Evolutionary conservation across 2,329 filamentous ascomycete genomes (phyloP).

Genomic region (Sphaerulina vaccinii): DNA sequence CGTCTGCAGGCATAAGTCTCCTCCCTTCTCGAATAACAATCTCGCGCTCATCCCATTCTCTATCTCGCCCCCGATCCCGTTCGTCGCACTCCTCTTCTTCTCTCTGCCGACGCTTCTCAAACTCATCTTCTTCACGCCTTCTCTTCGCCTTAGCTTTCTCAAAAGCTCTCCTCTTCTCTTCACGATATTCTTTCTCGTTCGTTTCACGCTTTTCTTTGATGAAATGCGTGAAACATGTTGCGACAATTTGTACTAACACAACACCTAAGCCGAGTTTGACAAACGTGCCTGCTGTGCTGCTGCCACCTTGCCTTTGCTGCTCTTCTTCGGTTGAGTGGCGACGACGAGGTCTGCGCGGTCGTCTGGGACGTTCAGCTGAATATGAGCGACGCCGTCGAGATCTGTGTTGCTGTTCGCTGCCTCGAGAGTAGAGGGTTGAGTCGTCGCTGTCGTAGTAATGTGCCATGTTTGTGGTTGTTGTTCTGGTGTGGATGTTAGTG

Average conservation of each 20-base stretch:
- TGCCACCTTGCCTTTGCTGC: slow-evolving; percentile 9
- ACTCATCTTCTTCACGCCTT: slow-evolving; percentile 12
- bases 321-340: not conserved
- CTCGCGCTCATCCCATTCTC: slow-evolving; percentile 12
- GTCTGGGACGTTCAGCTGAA: slow-evolving; percentile 3
- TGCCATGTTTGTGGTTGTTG: slow-evolving; percentile 12
- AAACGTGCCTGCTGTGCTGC: slow-evolving; percentile 13
- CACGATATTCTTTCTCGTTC: slow-evolving; percentile 9
- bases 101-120: slow-evolving; percentile 25
- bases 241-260: slow-evolving; percentile 13
- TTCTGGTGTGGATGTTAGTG: slow-evolving; percentile 3
- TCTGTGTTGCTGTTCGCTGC: slow-evolving; percentile 8
- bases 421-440: slow-evolving; percentile 11
- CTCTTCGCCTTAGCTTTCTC: slow-evolving; percentile 20
- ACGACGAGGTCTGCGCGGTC: slow-evolving; percentile 9
- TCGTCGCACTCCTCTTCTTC: slow-evolving; percentile 25
- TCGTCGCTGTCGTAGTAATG: slow-evolving; percentile 15
- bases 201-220: slow-evolving; percentile 16
- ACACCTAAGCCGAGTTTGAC: slow-evolving; percentile 16
- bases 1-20: slow-evolving; percentile 11
- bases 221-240: slow-evolving; percentile 11
- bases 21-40: slow-evolving; percentile 15
- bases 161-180: slow-evolving; percentile 17
- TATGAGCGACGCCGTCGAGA: slow-evolving; percentile 12
- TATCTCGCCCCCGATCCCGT: not conserved